Evolutionary conservation across 2,329 filamentous ascomycete genomes (phyloP).

Genomic region (Phialemoniopsis sp.): DNA sequence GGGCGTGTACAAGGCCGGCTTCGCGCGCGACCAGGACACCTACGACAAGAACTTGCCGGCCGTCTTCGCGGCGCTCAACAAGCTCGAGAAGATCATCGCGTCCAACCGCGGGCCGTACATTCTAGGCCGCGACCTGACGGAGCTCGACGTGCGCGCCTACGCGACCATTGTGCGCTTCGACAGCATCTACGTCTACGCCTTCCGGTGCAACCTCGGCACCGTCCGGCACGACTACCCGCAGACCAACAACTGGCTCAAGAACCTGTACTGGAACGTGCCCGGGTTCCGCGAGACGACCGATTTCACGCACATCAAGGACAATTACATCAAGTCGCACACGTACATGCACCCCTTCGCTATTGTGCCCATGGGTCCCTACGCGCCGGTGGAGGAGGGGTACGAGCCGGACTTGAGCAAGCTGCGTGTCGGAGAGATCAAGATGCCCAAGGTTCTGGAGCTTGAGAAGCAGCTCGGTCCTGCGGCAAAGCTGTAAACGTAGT

Average conservation of each 20-base stretch:
- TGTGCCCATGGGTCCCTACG: slow-evolving; percentile 58
- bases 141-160: slow-evolving; percentile 55
- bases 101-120: slow-evolving; percentile 43
- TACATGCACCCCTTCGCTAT: slow-evolving; percentile 59
- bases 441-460: slow-evolving; percentile 30
- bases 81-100: slow-evolving; percentile 42
- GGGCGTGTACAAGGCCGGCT: slow-evolving; percentile 60
- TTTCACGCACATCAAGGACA: slow-evolving; percentile 67
- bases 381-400: slow-evolving; percentile 48
- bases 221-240: slow-evolving; percentile 57
- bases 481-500: not conserved
- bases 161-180: slow-evolving; percentile 58
- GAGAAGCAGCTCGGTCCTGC: slow-evolving; percentile 14
- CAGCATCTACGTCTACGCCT: slow-evolving; percentile 59
- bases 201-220: slow-evolving; percentile 61
- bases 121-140: slow-evolving; percentile 50
- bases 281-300: slow-evolving; percentile 57
- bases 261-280: slow-evolving; percentile 51
- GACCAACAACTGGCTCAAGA: slow-evolving; percentile 56
- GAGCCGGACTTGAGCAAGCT: slow-evolving; percentile 44
- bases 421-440: slow-evolving; percentile 38
- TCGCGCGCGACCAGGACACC: slow-evolving; percentile 46
- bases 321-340: slow-evolving; percentile 52
- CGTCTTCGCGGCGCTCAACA: slow-evolving; percentile 57
- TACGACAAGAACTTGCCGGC: slow-evolving; percentile 51